Base-by-base conservation (phyloP, 2,329 filamentous ascomycete species). In the Arthroderma sp. region DNA sequence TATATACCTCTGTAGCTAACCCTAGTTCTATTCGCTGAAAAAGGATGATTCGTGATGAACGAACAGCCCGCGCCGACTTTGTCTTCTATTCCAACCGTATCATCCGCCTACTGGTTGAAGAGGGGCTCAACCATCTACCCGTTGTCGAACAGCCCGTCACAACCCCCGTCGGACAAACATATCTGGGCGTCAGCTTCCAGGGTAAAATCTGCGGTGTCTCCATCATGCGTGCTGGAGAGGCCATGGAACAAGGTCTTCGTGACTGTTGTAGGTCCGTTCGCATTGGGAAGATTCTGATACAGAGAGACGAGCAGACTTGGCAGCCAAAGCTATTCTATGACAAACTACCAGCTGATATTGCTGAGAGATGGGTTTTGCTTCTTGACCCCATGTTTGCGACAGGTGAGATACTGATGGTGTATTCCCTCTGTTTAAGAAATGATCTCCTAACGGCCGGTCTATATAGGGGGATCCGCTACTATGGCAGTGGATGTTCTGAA, bases 361-460 rank as follows among this genome's bases (percentile, higher is more conserved):
- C 83, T 27, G 77, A 89, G 44, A 74, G 91, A 62, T 98, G 91
- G 88, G 89, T 95, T 32, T 70, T 98, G 48, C 71, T 98, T 38
- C 69, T 98, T 38, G 91, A 98, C 61, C 91, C 91, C n/a, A 98
- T 98, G 91, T 88, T 98, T 67, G 91, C 91, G 47, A 98, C 91
- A 54, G 88, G 86, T 88, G 66, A 57, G 72, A 52, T 50, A 46
- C n/a, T 30, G 27, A 40, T 27, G 11, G 15, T 6, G 15, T 42
- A 30, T 15, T 31, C 40, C 31, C 33, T 6, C 9, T 27, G 5
- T 30, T 30, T 37, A 36, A 8, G 28, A 15, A 42, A 3, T 27
- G 27, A 33, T 31, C 33, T 46, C n/a, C 29, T 29, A 7, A 29
- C 38, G 7, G 40, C 27, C 45, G 6, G 1, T 11, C 28, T 43